A percentile compares a stretch with the other conserved stretches of the same genome.
Evolutionary conservation across 1,284 basidiomycete genomes (phyloP).

Genomic region (Porphyrellus sp.): DNA sequence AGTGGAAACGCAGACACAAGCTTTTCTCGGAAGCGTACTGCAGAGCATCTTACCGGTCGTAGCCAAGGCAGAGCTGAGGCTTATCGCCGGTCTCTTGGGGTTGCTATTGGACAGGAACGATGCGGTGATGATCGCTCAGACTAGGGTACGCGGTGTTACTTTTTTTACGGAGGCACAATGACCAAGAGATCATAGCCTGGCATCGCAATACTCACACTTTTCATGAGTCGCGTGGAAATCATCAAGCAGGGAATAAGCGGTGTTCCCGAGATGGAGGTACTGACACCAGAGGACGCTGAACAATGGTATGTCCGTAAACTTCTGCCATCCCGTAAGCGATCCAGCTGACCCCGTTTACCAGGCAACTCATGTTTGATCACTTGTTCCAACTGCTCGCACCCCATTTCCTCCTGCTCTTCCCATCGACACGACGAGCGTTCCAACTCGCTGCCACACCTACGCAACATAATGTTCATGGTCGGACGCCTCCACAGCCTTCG

Average conservation of each 20-base stretch:
- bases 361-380: conserved; percentile 82
- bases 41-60: conserved; percentile 85
- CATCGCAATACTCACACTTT: conserved; percentile 86
- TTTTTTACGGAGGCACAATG: not conserved
- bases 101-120: conserved; percentile 83
- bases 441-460: conserved; percentile 39
- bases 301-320: conserved; percentile 62
- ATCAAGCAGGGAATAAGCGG: conserved; percentile 72
- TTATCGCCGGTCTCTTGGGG: conserved; percentile 86
- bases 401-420: conserved; percentile 81
- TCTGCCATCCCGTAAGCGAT: not conserved
- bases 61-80: conserved; percentile 71
- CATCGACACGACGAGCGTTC: conserved; percentile 74
- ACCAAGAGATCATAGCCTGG: conserved; percentile 65
- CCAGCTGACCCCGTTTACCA: conserved; percentile 31
- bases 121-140: conserved; percentile 66
- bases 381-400: conserved; percentile 79
- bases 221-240: conserved; percentile 89
- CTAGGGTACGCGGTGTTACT: conserved; percentile 56
- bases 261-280: conserved; percentile 51
- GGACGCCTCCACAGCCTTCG: conserved; percentile 44
- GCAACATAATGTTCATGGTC: conserved; percentile 31
- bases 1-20: conserved; percentile 84
- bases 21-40: conserved; percentile 83
- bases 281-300: conserved; percentile 71